Percentiles rank a stretch among this genome's conserved stretches.
Conservation (phyloP, 2,329 filamentous ascomycete species). For the Diaporthe nobilis region DNA sequence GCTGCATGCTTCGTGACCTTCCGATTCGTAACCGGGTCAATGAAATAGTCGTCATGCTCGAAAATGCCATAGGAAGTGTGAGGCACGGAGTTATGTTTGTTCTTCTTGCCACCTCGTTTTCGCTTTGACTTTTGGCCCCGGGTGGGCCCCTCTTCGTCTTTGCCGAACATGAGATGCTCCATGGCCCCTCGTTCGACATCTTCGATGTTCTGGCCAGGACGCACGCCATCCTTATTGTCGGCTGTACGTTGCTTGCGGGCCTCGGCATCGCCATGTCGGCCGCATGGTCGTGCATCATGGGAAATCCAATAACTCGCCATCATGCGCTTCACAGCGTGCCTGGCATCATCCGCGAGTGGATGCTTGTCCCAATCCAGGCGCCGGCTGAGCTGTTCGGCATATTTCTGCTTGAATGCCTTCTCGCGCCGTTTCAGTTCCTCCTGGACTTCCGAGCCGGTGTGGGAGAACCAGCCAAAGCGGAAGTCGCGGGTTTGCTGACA, state of each 20-base stretch:
- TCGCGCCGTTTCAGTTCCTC: slow-evolving; percentile 53
- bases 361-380: slow-evolving; percentile 63
- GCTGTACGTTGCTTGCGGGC: slow-evolving; percentile 52
- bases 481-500: slow-evolving; percentile 61
- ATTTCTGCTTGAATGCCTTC: slow-evolving; percentile 60
- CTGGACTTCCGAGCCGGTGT: slow-evolving; percentile 57
- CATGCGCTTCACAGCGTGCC: slow-evolving; percentile 56
- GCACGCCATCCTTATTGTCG: slow-evolving; percentile 55
- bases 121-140: slow-evolving; percentile 17
- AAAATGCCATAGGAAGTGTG: slow-evolving; percentile 28
- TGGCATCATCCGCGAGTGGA: slow-evolving; percentile 52
- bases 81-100: not conserved
- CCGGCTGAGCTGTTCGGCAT: slow-evolving; percentile 60
- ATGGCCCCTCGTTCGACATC: slow-evolving; percentile 61
- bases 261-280: slow-evolving; percentile 53
- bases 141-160: not conserved
- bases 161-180: slow-evolving; percentile 57
- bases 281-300: slow-evolving; percentile 46
- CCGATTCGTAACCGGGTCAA: slow-evolving; percentile 73
- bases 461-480: slow-evolving; percentile 64
- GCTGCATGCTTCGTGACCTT: slow-evolving; percentile 55
- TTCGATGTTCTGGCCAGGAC: slow-evolving; percentile 58
- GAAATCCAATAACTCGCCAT: slow-evolving; percentile 58
- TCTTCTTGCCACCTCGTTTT: slow-evolving; percentile 3
- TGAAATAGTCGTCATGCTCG: slow-evolving; percentile 55